Percentiles rank a stretch among this genome's conserved stretches.
Conservation (phyloP, 495 filamentous ascomycete species). For the Collariella sp. region DNA sequence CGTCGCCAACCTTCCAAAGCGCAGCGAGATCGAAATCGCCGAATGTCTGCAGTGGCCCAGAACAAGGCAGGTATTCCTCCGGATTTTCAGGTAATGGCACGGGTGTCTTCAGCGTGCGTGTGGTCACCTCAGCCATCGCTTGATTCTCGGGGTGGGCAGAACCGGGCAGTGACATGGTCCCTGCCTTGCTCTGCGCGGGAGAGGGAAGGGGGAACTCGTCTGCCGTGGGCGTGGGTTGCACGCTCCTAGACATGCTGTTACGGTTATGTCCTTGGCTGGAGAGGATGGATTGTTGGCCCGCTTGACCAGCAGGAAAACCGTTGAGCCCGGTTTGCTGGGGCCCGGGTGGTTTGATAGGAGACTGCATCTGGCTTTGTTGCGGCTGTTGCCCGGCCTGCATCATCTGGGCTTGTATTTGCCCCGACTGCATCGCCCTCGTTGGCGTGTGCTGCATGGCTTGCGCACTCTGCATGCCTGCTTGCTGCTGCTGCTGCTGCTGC, state of each 20-base stretch:
- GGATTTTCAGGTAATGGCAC: conserved; percentile 30
- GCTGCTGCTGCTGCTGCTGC: conserved; percentile 50
- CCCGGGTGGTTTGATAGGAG: conserved; percentile 43
- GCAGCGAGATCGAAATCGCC: conserved; percentile 58
- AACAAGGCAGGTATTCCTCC: conserved; percentile 53
- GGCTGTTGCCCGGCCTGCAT: conserved; percentile 39
- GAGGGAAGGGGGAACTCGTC: conserved; percentile 37
- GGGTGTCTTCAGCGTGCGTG: conserved; percentile 23
- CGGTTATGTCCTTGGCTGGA: conserved; percentile 26
- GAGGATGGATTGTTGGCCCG: conserved; percentile 31
- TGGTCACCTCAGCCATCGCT: conserved; percentile 15
- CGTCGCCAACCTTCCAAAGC: conserved; percentile 51
- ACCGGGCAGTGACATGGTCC: conserved; percentile 27
- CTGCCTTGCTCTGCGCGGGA: conserved; percentile 33
- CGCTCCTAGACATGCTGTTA: conserved; percentile 36
- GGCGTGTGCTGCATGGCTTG: conserved; percentile 30
- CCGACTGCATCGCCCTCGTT: conserved; percentile 29
- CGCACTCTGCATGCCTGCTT: conserved; percentile 19
- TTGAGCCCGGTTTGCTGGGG: conserved; percentile 41
- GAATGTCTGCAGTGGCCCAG: conserved; percentile 49
- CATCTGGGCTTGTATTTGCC: conserved; percentile 40
- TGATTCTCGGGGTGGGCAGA: conserved; percentile 28
- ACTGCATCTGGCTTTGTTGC: conserved; percentile 38
- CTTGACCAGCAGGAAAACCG: conserved; percentile 44
- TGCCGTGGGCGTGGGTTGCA: conserved; percentile 31